These are phyloP conservation scores for Marvania coccoides DNA, from an alignment of 139 green algal species.

Conservation along the genomic window DNA sequence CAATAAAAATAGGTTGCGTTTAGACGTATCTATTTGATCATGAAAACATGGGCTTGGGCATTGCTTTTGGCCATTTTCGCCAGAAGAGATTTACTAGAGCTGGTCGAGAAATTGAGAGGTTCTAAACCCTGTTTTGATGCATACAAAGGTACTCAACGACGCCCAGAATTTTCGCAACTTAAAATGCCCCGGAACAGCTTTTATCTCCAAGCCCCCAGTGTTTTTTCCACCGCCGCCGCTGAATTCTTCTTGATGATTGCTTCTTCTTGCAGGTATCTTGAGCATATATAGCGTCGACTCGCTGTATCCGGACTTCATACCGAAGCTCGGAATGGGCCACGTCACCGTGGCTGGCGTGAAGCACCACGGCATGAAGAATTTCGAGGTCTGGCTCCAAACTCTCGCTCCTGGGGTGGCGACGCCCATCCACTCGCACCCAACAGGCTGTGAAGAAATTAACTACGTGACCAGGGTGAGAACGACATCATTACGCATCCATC, in stretches of 20 bases:
- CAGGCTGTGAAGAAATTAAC: neutral
- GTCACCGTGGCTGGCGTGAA: constrained; percentile 3
- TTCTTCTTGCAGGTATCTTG: neutral
- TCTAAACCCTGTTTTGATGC: neutral
- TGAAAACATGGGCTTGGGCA: neutral
- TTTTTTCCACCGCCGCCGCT: neutral
- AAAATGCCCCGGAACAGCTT: too few relatives aligned
- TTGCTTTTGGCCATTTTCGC: neutral
- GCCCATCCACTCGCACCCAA: neutral
- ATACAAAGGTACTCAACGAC: neutral
- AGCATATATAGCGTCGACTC: neutral
- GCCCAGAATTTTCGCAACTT: too few relatives aligned
- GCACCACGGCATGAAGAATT: constrained; percentile 1
- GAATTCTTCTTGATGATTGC: neutral
- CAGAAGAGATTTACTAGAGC: neutral
- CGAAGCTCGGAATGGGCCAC: constrained; percentile 1
- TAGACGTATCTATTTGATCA: too few relatives aligned
- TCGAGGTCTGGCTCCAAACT: constrained; percentile 17
- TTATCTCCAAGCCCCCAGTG: too few relatives aligned
- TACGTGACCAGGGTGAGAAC: neutral
- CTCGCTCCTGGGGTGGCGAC: neutral
- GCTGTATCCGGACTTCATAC: neutral
- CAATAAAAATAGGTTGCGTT: too few relatives aligned
- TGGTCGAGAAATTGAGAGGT: neutral
- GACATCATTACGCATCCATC: neutral